These are phyloP conservation scores for Mycena maculata DNA, from an alignment of 768 basidiomycete genomes.

Conservation along the genomic window DNA sequence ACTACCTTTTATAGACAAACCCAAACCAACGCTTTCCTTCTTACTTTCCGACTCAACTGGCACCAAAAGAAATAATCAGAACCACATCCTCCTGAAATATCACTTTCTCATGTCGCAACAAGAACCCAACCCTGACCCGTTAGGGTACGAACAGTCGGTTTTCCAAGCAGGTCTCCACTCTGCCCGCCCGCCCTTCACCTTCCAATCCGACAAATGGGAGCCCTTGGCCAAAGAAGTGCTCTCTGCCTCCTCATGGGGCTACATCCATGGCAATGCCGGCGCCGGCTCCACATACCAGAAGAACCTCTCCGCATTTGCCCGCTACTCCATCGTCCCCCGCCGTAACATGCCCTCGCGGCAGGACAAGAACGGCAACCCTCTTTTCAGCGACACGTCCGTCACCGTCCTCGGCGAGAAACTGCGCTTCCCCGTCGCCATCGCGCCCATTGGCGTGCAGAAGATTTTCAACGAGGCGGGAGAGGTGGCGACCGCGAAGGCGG, in stretches of 20 bases:
- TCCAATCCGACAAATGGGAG: not conserved
- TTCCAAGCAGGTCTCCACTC: conserved; percentile 14
- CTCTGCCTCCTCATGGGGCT: conserved; percentile 36
- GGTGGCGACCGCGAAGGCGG: conserved; percentile 57
- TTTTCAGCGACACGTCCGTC: conserved; percentile 40
- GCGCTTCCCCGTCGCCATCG: conserved; percentile 50
- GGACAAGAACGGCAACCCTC: not conserved
- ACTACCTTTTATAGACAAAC: too few species aligned
- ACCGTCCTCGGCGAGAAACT: conserved; percentile 58
- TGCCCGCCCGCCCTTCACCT: conserved; percentile 13
- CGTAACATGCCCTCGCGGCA: not conserved
- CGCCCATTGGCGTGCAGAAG: conserved; percentile 54
- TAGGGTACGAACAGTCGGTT: conserved; percentile 7
- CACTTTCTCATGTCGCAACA: too few species aligned
- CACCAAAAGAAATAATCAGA: too few species aligned
- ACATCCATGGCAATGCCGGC: conserved; percentile 67
- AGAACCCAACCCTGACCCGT: not conserved
- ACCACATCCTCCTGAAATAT: too few species aligned
- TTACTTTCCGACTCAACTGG: too few species aligned
- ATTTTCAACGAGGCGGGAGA: conserved; percentile 60
- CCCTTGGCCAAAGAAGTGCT: not conserved
- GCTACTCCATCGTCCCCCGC: conserved; percentile 65
- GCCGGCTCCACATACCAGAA: conserved; percentile 56
- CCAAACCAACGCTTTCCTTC: too few species aligned
- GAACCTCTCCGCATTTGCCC: conserved; percentile 58